phyloP scores from a whole-genome alignment of 2,329 filamentous ascomycete genomes.

The Sclerotinia sclerotiorum region DNA sequence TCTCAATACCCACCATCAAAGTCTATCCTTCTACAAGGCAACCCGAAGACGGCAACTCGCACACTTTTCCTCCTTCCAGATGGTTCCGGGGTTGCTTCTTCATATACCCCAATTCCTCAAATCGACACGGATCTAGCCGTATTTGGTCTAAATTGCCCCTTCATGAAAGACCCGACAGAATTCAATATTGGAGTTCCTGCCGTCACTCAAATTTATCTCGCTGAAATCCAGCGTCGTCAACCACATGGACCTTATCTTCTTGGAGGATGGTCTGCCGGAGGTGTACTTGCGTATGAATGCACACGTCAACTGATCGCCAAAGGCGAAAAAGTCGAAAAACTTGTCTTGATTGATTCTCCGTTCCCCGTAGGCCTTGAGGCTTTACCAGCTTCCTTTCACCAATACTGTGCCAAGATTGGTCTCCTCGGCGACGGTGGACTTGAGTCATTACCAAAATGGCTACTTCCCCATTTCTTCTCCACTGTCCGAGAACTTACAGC shows the following conservation, averaged over 20 bases:
- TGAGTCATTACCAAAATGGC: conserved; percentile 58
- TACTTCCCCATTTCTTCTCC: conserved; percentile 69
- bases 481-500: conserved; percentile 51
- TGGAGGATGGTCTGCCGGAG: conserved; percentile 73
- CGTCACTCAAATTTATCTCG: conserved; percentile 62
- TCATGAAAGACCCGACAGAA: conserved; percentile 65
- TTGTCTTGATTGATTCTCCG: conserved; percentile 65
- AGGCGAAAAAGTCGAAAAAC: conserved; percentile 56
- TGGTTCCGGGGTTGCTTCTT: conserved; percentile 45
- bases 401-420: conserved; percentile 70
- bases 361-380: conserved; percentile 66
- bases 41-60: conserved; percentile 47
- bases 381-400: conserved; percentile 51
- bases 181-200: conserved; percentile 65
- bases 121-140: conserved; percentile 48
- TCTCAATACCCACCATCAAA: conserved; percentile 27
- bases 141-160: conserved; percentile 65
- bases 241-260: conserved; percentile 65
- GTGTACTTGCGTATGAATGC: conserved; percentile 68
- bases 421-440: conserved; percentile 57
- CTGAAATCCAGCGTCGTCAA: conserved; percentile 69
- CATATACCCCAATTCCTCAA: conserved; percentile 34
- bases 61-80: conserved; percentile 49
- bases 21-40: conserved; percentile 48
- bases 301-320: conserved; percentile 57